Conservation (phyloP, 352 stramenopile species). For the Globisporangium okanoganense region DNA sequence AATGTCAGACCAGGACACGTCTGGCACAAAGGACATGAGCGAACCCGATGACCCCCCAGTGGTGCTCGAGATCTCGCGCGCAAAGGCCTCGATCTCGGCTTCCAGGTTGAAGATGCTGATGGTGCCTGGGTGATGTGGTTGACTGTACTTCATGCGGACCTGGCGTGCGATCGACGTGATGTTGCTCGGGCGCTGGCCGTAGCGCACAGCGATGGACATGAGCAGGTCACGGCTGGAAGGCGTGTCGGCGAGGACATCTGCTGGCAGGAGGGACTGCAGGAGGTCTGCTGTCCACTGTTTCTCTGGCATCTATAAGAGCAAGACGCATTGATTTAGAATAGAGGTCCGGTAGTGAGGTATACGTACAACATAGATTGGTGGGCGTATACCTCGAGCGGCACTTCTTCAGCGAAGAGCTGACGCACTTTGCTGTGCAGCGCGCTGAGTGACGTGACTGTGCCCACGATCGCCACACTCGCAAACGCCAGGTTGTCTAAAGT, state of each 20-base stretch:
- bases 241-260: neutral
- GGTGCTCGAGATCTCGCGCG: slow-evolving; percentile 38
- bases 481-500: slow-evolving; percentile 24
- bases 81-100: slow-evolving; percentile 39
- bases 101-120: slow-evolving; percentile 18
- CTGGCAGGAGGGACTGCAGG: slow-evolving; percentile 38
- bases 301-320: slow-evolving; percentile 39
- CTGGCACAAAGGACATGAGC: slow-evolving; percentile 45
- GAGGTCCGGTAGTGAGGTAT: neutral
- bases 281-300: slow-evolving; percentile 53
- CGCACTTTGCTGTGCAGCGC: slow-evolving; percentile 61
- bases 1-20: slow-evolving; percentile 74
- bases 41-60: slow-evolving; percentile 19
- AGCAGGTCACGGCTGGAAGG: slow-evolving; percentile 19
- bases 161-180: slow-evolving; percentile 52
- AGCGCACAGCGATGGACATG: slow-evolving; percentile 58
- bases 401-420: slow-evolving; percentile 76
- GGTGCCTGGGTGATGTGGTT: neutral
- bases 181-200: slow-evolving; percentile 75
- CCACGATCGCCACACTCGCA: slow-evolving; percentile 51
- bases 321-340: no score
- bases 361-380: slow-evolving; percentile 8
- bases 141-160: slow-evolving; percentile 15
- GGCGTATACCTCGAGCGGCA: slow-evolving; percentile 49
- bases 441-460: slow-evolving; percentile 48